Evolutionary conservation across 371 early-diverging fungal genomes (phyloP), one percentile per base, ranked within the genome.

Genomic region (Mucor circinelloides): DNA sequence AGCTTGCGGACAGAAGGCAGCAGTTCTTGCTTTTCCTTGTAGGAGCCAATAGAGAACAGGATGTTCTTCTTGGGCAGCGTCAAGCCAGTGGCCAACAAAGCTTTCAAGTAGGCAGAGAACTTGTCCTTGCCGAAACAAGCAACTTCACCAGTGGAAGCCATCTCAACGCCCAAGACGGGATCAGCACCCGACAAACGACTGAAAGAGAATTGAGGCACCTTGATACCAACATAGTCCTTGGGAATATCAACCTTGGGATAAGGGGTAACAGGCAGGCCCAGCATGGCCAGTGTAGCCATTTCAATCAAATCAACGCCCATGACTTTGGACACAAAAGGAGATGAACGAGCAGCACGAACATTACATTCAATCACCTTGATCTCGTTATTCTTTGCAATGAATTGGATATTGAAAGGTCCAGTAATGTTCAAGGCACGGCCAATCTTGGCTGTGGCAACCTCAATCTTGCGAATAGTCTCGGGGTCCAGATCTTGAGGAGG

Each of bases 131-230:
- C 97, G 73, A 97, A 97, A 74, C 96, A 95, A 6, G 99, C 99
- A 21, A 98, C 99, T 84, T 98, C 99, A 69, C 99, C 99, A 3
- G 99, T 98, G 34, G 96, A 96, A 13, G 96, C 96, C 98, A 98
- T 98, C 82, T 98, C 98, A 17, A 98, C 98, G 70, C 97, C 97
- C 61, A 98, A 81, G 63, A 97, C 87, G 28, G 97, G 97, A 81
- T 98, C 97, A 59, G 98, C 97, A 50, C 97, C 98, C 25, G 90
- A 87, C 57, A 98, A 82, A 68, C 98, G 92, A 73, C 91, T 92
- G 88, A 94, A 98, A 42, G 92, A 92, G 85, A 98, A 98, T 81
- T 96, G 97, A 23, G 98, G 96, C 15, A 96, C 97, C 85, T 98
- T 98, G 78, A 97, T 90, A 63, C 93, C 96, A 40, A 94, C 95